Conservation (phyloP, 805 yeast genomes). For the Pichia phayaonensis region DNA sequence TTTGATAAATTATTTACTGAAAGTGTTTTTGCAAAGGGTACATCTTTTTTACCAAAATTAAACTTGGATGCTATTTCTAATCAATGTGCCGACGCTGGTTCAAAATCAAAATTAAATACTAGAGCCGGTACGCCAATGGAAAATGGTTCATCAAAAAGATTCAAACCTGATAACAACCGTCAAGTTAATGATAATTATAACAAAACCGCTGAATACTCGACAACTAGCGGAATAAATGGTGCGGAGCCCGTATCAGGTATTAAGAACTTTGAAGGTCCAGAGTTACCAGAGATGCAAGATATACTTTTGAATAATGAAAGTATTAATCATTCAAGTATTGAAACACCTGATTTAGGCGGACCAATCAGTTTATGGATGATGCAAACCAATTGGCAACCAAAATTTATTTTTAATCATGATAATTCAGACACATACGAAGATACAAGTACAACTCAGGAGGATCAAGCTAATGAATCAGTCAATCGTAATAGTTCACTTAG, state of each 20-base stretch:
- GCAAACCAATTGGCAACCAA: conserved; percentile 14
- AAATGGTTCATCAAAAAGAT: not conserved
- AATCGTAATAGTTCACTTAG: not conserved
- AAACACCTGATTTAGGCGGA: not conserved
- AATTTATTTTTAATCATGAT: conserved; percentile 4
- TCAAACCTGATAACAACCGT: not conserved
- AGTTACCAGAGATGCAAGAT: not conserved
- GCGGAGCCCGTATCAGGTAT: not conserved
- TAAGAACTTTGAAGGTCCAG: not conserved
- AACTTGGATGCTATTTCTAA: conserved; percentile 8
- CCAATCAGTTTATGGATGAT: conserved; percentile 11
- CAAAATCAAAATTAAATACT: not conserved
- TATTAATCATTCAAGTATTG: not conserved
- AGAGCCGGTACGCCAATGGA: not conserved
- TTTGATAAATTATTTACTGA: conserved; percentile 21
- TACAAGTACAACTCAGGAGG: not conserved
- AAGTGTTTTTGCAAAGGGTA: conserved; percentile 20
- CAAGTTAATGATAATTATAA: not conserved
- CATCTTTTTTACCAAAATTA: conserved; percentile 14
- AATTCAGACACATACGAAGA: not conserved
- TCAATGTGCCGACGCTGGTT: not conserved
- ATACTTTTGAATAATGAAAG: not conserved
- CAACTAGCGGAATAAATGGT: not conserved
- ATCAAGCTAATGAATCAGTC: not conserved
- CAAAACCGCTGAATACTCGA: not conserved